Conservation (phyloP, 1,284 basidiomycete genomes). For the Tausonia pullulans region DNA sequence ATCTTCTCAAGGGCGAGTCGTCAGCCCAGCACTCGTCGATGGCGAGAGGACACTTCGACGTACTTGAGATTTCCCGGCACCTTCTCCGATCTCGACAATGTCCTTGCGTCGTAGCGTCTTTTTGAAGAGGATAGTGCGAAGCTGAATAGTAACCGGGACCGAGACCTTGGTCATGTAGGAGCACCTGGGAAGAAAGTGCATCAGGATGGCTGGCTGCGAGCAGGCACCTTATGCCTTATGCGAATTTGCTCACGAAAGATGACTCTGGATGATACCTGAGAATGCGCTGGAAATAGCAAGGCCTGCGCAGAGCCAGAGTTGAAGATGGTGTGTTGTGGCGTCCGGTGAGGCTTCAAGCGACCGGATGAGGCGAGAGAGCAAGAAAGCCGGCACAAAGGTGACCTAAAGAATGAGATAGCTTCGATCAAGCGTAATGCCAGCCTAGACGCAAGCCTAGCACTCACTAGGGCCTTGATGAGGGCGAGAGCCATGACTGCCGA, state of each 20-base stretch:
- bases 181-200: not conserved
- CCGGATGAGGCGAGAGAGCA: constrained; percentile 7
- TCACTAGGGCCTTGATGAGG: constrained; percentile 8
- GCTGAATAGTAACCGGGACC: constrained; percentile 7
- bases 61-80: not conserved
- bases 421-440: no score
- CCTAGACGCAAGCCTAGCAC: no score
- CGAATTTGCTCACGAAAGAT: no score
- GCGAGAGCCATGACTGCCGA: constrained; percentile 3
- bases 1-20: not conserved
- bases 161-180: not conserved
- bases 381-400: constrained; percentile 11
- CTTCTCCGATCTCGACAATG: not conserved
- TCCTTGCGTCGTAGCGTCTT: constrained; percentile 13
- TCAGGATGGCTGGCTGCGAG: not conserved
- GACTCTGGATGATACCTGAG: not conserved
- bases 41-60: no score
- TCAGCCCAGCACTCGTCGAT: no score
- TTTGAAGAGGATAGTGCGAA: constrained; percentile 6
- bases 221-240: no score
- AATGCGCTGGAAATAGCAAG: not conserved
- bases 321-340: not conserved
- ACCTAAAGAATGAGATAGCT: no score
- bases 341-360: constrained; percentile 3
- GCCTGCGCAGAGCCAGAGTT: not conserved